phyloP scores from a whole-genome alignment of 208 protist species.

The Acanthamoeba triangularis region DNA sequence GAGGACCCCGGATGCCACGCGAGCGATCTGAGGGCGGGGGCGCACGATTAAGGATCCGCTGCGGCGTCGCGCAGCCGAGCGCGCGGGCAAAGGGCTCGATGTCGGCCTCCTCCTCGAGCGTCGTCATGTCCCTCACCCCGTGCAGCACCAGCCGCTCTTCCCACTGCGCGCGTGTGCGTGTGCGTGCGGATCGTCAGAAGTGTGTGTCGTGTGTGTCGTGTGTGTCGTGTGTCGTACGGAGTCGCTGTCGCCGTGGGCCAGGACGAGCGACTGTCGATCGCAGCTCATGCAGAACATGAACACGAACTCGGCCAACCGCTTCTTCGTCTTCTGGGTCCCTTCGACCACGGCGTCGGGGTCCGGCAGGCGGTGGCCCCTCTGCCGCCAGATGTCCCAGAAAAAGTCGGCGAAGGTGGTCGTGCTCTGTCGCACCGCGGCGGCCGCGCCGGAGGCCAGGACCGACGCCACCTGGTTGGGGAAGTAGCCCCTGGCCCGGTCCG shows the following conservation, averaged over 20 bases:
- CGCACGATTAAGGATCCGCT: not conserved
- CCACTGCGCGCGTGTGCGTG: no score
- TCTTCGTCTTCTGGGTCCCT: not conserved
- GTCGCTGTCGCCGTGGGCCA: not conserved
- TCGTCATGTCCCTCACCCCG: not conserved
- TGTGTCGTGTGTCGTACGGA: not conserved
- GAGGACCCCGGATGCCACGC: not conserved
- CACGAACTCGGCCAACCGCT: not conserved
- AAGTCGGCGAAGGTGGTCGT: not conserved
- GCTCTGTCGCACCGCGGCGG: not conserved
- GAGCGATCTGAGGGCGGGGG: not conserved
- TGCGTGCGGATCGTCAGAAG: no score
- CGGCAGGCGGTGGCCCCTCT: not conserved
- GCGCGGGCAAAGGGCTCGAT: not conserved
- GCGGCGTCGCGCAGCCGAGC: not conserved
- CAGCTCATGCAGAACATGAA: conserved; percentile 52
- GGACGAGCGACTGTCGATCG: not conserved
- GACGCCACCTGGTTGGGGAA: conserved; percentile 54
- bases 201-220: no score
- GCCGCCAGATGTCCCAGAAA: conserved; percentile 17
- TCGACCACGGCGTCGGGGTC: not conserved
- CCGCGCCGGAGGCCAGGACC: not conserved
- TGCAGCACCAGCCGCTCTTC: conserved; percentile 32
- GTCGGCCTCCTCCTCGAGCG: conserved; percentile 1
- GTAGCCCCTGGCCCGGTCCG: not conserved